Percentiles rank a stretch among this genome's conserved stretches.
Evolutionary conservation across 179 eudicot species (phyloP).

Genomic region (Amaranthus tricolor): DNA sequence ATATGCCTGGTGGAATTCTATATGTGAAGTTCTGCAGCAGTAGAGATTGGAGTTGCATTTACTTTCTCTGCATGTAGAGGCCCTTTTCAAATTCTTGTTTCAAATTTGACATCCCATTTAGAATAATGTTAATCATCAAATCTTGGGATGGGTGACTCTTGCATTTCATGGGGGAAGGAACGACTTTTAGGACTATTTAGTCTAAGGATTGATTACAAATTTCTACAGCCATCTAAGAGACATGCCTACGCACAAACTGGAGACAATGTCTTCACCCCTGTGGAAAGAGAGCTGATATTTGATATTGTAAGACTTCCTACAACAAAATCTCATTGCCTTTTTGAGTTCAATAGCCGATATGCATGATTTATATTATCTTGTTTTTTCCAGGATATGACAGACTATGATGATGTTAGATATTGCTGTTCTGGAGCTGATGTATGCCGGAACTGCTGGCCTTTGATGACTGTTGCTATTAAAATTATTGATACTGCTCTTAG

Average conservation of each 20-base stretch:
- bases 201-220: constrained; percentile 15
- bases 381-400: constrained; percentile 73
- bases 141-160: background rate
- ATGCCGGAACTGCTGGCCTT: constrained; percentile 89
- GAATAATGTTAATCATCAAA: background rate
- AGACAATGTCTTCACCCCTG: constrained; percentile 70
- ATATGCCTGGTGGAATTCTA: background rate
- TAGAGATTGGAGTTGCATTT: background rate
- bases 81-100: background rate
- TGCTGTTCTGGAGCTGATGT: constrained; percentile 95
- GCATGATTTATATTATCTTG: constrained; percentile 12
- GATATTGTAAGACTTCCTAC: constrained; percentile 65
- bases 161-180: background rate
- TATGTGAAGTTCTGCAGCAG: background rate
- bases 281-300: constrained; percentile 91
- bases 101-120: background rate
- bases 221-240: constrained; percentile 79
- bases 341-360: constrained; percentile 4
- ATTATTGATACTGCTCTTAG: constrained; percentile 81
- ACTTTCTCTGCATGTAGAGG: background rate
- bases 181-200: background rate
- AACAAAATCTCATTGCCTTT: background rate
- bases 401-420: constrained; percentile 90
- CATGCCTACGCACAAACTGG: constrained; percentile 79
- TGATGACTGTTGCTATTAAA: constrained; percentile 94